phyloP scores from a whole-genome alignment of 345 rosid genomes.

The Bretschneidera sinensis region DNA sequence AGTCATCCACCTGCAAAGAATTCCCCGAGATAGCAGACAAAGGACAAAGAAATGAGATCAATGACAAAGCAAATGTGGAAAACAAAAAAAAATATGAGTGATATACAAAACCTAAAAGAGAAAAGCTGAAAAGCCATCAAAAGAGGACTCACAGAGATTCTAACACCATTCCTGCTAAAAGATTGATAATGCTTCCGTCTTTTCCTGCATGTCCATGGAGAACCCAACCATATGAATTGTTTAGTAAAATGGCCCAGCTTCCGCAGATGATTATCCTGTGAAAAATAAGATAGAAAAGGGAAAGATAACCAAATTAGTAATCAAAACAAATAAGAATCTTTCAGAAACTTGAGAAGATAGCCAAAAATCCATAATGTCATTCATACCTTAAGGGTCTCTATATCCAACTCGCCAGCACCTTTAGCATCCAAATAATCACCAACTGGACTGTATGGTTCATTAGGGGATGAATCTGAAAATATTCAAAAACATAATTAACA shows the following conservation, averaged over 20 bases:
- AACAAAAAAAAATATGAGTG: background rate
- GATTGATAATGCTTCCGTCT: constrained; percentile 58
- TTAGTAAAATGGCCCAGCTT: constrained; percentile 24
- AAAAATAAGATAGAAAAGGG: background rate
- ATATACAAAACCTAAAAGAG: background rate
- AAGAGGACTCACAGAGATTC: constrained; percentile 54
- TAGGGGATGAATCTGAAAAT: constrained; percentile 36
- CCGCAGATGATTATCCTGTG: constrained; percentile 26
- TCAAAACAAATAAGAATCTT: background rate
- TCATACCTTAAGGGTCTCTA: constrained; percentile 32
- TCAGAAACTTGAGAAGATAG: background rate
- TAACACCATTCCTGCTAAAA: constrained; percentile 56
- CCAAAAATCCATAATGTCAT: background rate
- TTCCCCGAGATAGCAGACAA: background rate
- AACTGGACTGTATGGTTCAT: constrained; percentile 15
- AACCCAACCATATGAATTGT: constrained; percentile 58
- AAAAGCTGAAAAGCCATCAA: background rate
- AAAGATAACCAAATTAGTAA: background rate
- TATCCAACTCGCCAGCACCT: constrained; percentile 26
- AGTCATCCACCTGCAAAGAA: constrained; percentile 53
- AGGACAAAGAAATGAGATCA: background rate
- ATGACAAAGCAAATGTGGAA: background rate
- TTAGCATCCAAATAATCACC: constrained; percentile 15
- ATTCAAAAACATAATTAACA: constrained; percentile 2
- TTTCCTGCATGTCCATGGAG: constrained; percentile 55